Percentiles rank a stretch among this genome's conserved stretches.
Evolutionary conservation across 768 basidiomycete species (phyloP).

Genomic region (Amanita molliuscula): DNA sequence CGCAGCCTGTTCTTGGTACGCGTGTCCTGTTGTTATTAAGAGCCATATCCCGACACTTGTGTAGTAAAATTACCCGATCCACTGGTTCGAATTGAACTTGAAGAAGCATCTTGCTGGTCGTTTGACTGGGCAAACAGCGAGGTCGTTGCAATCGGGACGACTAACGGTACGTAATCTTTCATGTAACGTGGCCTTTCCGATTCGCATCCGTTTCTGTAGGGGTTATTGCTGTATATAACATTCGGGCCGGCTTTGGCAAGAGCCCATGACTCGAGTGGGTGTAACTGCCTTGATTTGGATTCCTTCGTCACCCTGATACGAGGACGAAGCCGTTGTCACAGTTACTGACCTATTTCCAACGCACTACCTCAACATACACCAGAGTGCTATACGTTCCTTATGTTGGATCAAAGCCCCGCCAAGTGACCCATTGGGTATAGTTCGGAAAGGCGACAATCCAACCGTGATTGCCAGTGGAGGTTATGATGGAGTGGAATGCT

Average conservation of each 20-base stretch:
- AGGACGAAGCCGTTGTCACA: constrained; percentile 14
- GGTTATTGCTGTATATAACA: constrained; percentile 46
- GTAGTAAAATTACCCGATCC: constrained; percentile 56
- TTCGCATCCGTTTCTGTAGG: constrained; percentile 21
- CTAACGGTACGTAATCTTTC: constrained; percentile 48
- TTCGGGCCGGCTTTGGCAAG: constrained; percentile 36
- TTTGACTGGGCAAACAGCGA: constrained; percentile 91
- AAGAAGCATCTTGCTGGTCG: constrained; percentile 66
- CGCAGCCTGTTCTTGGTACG: constrained; percentile 41
- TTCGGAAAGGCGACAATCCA: constrained; percentile 45
- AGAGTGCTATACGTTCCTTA: constrained; percentile 69
- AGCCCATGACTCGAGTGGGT: constrained; percentile 21
- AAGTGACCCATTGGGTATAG: constrained; percentile 32
- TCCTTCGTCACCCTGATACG: background rate
- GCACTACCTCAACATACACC: constrained; percentile 65
- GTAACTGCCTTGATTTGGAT: background rate
- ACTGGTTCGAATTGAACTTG: constrained; percentile 59
- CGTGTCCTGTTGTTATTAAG: constrained; percentile 2
- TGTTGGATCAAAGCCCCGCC: constrained; percentile 68
- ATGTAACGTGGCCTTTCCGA: background rate
- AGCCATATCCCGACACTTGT: background rate
- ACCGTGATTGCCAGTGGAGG: constrained; percentile 69
- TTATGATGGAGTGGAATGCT: constrained; percentile 67
- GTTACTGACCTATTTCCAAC: constrained; percentile 47
- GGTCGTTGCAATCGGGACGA: constrained; percentile 70